These are phyloP conservation scores for Rhytidhysteron rufulum DNA, from an alignment of 2,329 filamentous ascomycete genomes.

Conservation along the genomic window DNA sequence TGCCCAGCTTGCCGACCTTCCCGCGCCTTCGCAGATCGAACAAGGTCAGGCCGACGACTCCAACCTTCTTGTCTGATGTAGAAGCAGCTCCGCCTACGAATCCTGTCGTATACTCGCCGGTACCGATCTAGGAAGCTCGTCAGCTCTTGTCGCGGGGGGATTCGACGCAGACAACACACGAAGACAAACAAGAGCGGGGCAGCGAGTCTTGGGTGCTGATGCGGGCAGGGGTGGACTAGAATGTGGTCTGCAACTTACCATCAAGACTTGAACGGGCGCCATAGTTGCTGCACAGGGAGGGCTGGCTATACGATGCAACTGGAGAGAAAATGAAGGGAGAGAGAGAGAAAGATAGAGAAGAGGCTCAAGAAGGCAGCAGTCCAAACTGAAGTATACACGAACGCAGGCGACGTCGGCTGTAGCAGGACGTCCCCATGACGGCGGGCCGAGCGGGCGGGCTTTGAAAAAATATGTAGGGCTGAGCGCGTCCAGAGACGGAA, in stretches of 20 bases:
- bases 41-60: constrained; percentile 83
- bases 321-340: too few species aligned
- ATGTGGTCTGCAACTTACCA: constrained; percentile 41
- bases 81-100: constrained; percentile 83
- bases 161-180: constrained; percentile 7
- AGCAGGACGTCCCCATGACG: neutral
- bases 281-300: constrained; percentile 36
- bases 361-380: neutral
- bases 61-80: constrained; percentile 91
- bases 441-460: neutral
- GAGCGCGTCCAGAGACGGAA: constrained; percentile 1
- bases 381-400: neutral
- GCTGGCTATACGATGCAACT: too few species aligned
- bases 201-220: too few species aligned
- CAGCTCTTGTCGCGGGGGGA: constrained; percentile 9
- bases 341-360: too few species aligned
- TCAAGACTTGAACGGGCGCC: constrained; percentile 48
- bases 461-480: neutral
- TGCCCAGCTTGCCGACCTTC: constrained; percentile 79
- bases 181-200: too few species aligned
- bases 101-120: constrained; percentile 94
- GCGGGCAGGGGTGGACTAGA: too few species aligned
- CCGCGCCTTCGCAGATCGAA: constrained; percentile 85
- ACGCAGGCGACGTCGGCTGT: neutral
- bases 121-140: constrained; percentile 62